These are phyloP conservation scores for Mucor sp. DNA, from an alignment of 371 early-diverging fungal species.

Conservation along the genomic window DNA sequence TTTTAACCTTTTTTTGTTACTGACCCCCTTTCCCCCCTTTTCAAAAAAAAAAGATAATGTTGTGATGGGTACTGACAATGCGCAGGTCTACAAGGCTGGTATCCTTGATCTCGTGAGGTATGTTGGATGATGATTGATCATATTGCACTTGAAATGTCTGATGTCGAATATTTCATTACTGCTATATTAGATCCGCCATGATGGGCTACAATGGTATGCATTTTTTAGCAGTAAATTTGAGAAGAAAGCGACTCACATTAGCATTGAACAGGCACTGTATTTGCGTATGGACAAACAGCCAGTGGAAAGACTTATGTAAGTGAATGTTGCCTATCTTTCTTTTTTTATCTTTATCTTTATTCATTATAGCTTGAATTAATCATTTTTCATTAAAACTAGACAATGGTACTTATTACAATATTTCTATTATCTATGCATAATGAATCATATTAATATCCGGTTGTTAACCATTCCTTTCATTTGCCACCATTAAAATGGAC, in stretches of 20 bases:
- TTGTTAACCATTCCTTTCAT: not conserved
- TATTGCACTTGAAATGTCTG: not conserved
- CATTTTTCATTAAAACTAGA: slow-evolving; percentile 15
- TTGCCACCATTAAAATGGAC: not conserved
- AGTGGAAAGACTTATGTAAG: slow-evolving; percentile 92
- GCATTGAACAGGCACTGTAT: slow-evolving; percentile 66
- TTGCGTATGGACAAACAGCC: slow-evolving; percentile 97
- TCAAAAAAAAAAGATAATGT: slow-evolving; percentile 27
- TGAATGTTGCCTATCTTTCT: not conserved
- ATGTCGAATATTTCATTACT: not conserved
- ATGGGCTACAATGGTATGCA: slow-evolving; percentile 62
- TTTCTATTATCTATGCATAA: not conserved
- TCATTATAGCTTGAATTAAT: not conserved
- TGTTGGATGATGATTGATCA: slow-evolving; percentile 1
- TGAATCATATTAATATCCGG: not conserved
- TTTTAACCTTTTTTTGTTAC: not conserved
- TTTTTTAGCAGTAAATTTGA: not conserved
- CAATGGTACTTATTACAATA: slow-evolving; percentile 23
- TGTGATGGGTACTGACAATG: slow-evolving; percentile 26
- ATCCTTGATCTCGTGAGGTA: slow-evolving; percentile 40
- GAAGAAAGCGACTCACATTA: not conserved
- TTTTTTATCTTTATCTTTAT: not conserved
- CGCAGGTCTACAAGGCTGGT: slow-evolving; percentile 31
- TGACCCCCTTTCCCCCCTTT: not conserved
- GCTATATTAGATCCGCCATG: slow-evolving; percentile 36